Percentiles rank a stretch among this genome's conserved stretches.
Evolutionary conservation across 192 early-diverging fungal species (phyloP).

Genomic region (Coemansia sp.): DNA sequence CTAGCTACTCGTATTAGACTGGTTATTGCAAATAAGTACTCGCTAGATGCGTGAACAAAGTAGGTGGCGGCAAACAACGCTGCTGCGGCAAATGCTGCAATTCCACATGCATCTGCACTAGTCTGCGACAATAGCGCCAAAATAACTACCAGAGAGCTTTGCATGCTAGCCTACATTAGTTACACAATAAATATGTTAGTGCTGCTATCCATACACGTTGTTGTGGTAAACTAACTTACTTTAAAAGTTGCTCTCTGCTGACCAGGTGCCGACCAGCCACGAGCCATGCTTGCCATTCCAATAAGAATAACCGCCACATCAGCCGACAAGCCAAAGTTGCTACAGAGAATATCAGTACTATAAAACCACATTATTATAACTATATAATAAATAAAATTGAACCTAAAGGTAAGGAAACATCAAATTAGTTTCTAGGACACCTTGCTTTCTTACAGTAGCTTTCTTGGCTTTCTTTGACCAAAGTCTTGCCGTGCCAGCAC

Average conservation of each 20-base stretch:
- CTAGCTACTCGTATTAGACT: not conserved
- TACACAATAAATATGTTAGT: not conserved
- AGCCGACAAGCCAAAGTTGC: not conserved
- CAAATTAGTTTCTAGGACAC: not conserved
- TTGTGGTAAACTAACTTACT: not conserved
- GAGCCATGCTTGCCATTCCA: not conserved
- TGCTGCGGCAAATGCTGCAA: not conserved
- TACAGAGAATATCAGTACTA: not conserved
- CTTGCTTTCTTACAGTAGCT: not conserved
- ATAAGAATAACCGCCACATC: not conserved
- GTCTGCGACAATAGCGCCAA: not conserved
- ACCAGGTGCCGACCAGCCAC: not conserved
- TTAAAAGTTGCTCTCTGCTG: not conserved
- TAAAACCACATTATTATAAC: not conserved
- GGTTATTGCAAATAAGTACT: not conserved
- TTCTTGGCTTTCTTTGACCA: not conserved
- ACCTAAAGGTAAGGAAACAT: not conserved
- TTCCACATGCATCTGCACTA: not conserved
- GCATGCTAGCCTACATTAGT: not conserved
- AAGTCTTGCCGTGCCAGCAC: not conserved
- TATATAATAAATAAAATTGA: not conserved
- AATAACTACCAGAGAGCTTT: not conserved
- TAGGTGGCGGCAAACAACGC: slow-evolving; percentile 1
- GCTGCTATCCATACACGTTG: too few relatives aligned
- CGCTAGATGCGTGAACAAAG: not conserved